Base-by-base conservation (phyloP, 2,329 filamentous ascomycete species). In the Venturia carpophila region DNA sequence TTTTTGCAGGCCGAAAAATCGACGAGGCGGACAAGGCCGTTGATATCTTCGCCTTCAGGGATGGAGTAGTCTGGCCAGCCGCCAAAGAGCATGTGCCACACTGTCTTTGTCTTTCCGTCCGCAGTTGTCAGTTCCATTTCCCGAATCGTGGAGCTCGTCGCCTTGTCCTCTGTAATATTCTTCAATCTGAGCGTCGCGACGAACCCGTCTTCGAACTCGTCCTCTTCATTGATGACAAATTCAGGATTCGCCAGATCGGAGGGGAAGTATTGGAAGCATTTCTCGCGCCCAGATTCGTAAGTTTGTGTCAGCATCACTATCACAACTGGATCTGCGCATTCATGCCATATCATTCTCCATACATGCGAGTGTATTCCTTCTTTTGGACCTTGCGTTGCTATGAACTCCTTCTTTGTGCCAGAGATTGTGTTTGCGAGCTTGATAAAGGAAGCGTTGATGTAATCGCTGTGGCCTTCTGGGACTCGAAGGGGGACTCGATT, bases 261-360 rank as follows among this genome's bases (percentile, higher is more conserved):
- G 0, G 92, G 92, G 69, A 92, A 97, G 76, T 99, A 99, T 56
- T 88, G 90, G 69, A 84, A 91, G 76, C 93, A 97, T 75, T 97
- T 96, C 75, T 95, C 86, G 71, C 84, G 80, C 66, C 84, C 83
- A 41, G 83, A 82, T 75, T 97, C 93, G 72, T 90, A 83, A 34
- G 91, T 93, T 73, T 92, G 91, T 2, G 93, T 99, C 68, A 99
- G 84, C 90, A 97, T 97, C 66, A 97, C 87, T 64, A 97, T 88
- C 65, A 97, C 91, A 1, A 86, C 91, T 0, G 77, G 75, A 37
- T 72, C 73, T 2, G 88, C 85, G n/a, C 81, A 85, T 75, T 95
- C 91, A 71, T 95, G 87, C 74, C 90, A 90, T 43, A 97, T 81
- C 94, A 99, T 99, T 72, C 94, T 90, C 90, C 93, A 99, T 69